A percentile compares a stretch with the other conserved stretches of the same genome.
phyloP scores from a whole-genome alignment of 192 early-diverging fungal species.

The Backusella australiensis region DNA sequence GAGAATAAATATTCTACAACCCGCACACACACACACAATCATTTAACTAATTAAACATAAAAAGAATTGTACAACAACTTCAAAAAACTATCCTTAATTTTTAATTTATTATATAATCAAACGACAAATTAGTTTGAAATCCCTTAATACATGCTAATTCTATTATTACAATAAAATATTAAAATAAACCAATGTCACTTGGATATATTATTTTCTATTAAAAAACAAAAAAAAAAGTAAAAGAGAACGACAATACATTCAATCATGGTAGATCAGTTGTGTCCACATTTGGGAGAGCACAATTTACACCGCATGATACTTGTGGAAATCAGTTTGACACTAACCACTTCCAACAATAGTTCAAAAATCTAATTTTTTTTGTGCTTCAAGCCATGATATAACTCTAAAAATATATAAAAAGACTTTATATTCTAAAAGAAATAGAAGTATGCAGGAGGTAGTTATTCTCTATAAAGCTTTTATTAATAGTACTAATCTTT shows the following conservation, averaged over 20 bases:
- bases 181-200: not conserved
- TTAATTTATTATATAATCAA: not conserved
- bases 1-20: not conserved
- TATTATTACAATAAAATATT: not conserved
- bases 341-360: not conserved
- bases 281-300: not conserved
- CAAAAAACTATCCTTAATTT: conserved; percentile 1
- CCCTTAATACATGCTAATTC: not conserved
- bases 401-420: not conserved
- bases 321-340: not conserved
- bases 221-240: not conserved
- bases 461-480: not conserved
- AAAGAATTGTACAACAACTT: not conserved
- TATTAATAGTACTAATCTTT: not conserved
- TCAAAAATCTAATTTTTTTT: not conserved
- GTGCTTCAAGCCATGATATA: not conserved
- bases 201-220: not conserved
- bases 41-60: not conserved
- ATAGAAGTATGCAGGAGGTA: not conserved
- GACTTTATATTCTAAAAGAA: not conserved
- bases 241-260: not conserved
- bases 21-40: not conserved
- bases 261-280: not conserved
- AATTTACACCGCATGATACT: not conserved
- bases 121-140: not conserved